Evolutionary conservation across 257 asterid genomes (phyloP), one percentile per base, ranked within the genome.

Genomic region (Anisodus acutangulus): DNA sequence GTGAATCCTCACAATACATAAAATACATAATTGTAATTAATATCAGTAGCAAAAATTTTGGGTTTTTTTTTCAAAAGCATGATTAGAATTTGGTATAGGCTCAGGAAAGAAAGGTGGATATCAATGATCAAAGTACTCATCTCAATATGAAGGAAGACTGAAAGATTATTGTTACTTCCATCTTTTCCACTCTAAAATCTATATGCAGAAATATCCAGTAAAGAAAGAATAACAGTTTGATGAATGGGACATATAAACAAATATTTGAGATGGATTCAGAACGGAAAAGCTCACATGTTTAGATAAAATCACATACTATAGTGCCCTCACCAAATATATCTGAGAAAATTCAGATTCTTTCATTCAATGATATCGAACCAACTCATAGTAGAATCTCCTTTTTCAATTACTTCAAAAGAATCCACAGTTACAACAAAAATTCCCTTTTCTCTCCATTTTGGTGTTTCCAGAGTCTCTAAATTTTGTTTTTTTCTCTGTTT

Each of bases 271-370:
- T 10, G 17, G 22, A 45, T 72, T n/a, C 41, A 5, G 59, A 47
- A 19, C 59, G 19, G 19, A 72, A 45, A 45, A 49, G 35, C 80
- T 72, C 3, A 0, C 17, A 47, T n/a, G n/a, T 5, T n/a, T 47
- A 9, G 17, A 71, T 37, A 45, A 71, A 70, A 70, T 12, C n/a
- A 45, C 58, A 71, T 37, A 43, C 58, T 71, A 10, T n/a, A 71
- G 57, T 43, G 79, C 35, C 57, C 17, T n/a, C 55, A 0, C 8
- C 59, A 72, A 43, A 45, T 72, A 5, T 45, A 72, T 45, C n/a
- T 45, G 80, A 72, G 59, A 45, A 71, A 72, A 72, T 47, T n/a
- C 9, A 45, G 80, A 19, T 72, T n/a, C 41, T n/a, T 72, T 72
- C 80, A 47, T 19, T 72, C 60, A 72, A 19, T 72, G 59, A 72